Base-by-base conservation (phyloP, 139 green algal species). In the Yamagishiella unicocca region DNA sequence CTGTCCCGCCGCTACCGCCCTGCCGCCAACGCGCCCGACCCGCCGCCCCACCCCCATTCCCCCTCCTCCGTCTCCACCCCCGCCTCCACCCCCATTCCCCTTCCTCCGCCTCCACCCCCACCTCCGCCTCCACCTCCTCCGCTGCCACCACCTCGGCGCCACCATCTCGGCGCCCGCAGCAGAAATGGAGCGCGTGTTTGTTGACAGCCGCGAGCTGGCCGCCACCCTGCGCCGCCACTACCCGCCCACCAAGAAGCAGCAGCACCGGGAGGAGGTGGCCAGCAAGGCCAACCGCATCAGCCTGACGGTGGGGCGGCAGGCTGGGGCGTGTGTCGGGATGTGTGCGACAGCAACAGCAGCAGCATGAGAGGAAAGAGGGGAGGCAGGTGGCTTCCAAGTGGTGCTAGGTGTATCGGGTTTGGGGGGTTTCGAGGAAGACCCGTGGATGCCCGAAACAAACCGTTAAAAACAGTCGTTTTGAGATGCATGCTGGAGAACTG, bases 151-250 rank as follows among this genome's bases (percentile, higher is more conserved):
- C 64, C 64, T 29, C n/a, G n/a, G n/a, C 6, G n/a, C 25, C 35
- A 37, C 40, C 7, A 33, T 22, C 21, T 54, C 14, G 29, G 5
- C 37, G 35, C 38, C 33, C 73, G 54, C 40, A 87, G 83, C 88
- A 90, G 90, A 93, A 76, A 84, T 79, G n/a, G 90, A 93, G 76
- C 80, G 81, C 1, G 42, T 92, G 46, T 92, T 88, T 45, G 46
- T 93, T 25, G 88, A 92, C 88, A 81, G 53, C 22, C 77, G 54
- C 17, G 91, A 89, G 82, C 86, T 93, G 12, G 91, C 91, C 2
- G 38, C 66, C 29, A 78, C 58, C 2, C 81, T 93, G 54, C 75
- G 72, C 70, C 58, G 68, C 61, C 88, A 73, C 31, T 93, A 92
- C 37, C 67, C 71, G 40, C 83, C 71, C 71, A 79, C 83, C 35